phyloP scores from a whole-genome alignment of 2,329 filamentous ascomycete genomes.

The Aspergillus ochraceus region DNA sequence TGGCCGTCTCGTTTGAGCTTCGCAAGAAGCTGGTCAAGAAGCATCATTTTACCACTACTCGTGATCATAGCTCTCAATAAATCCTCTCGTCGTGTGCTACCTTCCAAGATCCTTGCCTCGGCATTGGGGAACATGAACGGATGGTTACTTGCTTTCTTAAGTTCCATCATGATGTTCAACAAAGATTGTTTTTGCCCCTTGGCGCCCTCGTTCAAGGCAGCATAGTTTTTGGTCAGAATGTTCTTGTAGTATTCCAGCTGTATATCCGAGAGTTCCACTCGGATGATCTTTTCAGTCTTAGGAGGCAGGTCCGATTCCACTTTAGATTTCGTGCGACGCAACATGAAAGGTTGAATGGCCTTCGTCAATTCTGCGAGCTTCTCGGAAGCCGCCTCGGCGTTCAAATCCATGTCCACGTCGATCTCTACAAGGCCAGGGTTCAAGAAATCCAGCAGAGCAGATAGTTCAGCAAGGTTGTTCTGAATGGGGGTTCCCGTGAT shows the following conservation, averaged over 20 bases:
- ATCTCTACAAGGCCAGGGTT: conserved; percentile 93
- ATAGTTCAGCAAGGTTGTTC: conserved; percentile 90
- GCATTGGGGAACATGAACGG: conserved; percentile 97
- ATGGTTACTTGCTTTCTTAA: conserved; percentile 99
- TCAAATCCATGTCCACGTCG: conserved; percentile 86
- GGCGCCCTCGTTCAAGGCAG: conserved; percentile 85
- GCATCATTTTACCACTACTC: conserved; percentile 99
- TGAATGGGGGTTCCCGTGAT: conserved; percentile 98
- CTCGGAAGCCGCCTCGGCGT: conserved; percentile 75
- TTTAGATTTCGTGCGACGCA: conserved; percentile 94
- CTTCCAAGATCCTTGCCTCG: conserved; percentile 82
- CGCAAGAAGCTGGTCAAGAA: conserved; percentile 88
- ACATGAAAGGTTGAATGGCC: conserved; percentile 88
- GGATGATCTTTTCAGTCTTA: conserved; percentile 98
- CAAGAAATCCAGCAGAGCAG: conserved; percentile 90
- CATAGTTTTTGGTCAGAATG: conserved; percentile 94
- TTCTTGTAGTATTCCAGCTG: conserved; percentile 99
- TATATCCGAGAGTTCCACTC: conserved; percentile 92
- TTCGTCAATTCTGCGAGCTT: conserved; percentile 85
- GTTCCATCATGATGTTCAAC: conserved; percentile 98
- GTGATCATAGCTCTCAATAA: conserved; percentile 90
- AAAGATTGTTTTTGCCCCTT: conserved; percentile 92
- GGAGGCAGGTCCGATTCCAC: conserved; percentile 95
- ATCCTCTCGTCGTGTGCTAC: conserved; percentile 80
- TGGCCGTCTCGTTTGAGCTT: conserved; percentile 94